phyloP scores from a whole-genome alignment of 1,284 basidiomycete species.

The Sporisorium graminicola region DNA sequence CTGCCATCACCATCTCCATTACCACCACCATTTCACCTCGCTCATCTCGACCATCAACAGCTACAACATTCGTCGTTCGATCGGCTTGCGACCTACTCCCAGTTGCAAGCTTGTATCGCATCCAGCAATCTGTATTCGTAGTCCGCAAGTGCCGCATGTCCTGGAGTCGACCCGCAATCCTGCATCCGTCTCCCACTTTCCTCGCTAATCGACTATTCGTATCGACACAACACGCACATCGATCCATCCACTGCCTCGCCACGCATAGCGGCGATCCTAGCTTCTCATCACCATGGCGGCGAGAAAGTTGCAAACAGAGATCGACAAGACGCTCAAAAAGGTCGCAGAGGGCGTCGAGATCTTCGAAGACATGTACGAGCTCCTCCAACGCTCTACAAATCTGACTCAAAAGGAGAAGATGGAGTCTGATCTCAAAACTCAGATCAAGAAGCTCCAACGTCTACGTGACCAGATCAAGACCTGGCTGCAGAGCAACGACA shows the following conservation, averaged over 20 bases:
- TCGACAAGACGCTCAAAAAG: constrained; percentile 69
- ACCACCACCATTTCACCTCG: constrained; percentile 9
- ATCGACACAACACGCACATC: not conserved
- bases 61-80: not conserved
- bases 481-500: constrained; percentile 97
- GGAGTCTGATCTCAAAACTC: constrained; percentile 69
- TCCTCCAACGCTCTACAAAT: constrained; percentile 66
- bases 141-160: not conserved
- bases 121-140: not conserved
- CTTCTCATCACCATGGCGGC: constrained; percentile 64
- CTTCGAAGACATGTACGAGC: constrained; percentile 69
- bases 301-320: constrained; percentile 68
- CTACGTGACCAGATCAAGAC: constrained; percentile 99
- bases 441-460: constrained; percentile 92
- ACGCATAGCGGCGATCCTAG: constrained; percentile 25
- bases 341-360: constrained; percentile 69
- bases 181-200: not conserved
- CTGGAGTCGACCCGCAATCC: not conserved
- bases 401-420: constrained; percentile 69
- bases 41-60: not conserved
- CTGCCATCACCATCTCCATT: not conserved
- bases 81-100: not conserved
- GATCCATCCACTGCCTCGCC: constrained; percentile 1
- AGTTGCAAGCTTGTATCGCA: not conserved
- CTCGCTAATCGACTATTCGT: not conserved